Evolutionary conservation across 2,329 filamentous ascomycete species (phyloP).

Genomic region (Dactylonectria macrodidyma): DNA sequence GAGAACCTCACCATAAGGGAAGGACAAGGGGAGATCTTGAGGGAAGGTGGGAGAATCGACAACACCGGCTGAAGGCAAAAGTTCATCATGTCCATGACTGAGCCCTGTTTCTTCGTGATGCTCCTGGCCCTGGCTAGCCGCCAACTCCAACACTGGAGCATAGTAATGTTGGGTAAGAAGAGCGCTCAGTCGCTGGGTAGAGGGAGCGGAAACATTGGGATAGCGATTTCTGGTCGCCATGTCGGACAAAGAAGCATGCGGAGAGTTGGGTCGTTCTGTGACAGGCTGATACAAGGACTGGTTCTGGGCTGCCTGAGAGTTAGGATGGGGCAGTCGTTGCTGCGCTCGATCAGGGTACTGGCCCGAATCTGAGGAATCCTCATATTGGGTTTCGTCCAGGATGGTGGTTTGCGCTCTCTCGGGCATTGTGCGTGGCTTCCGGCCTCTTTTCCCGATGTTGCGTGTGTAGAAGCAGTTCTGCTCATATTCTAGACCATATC

Average conservation of each 20-base stretch:
- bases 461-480: neutral
- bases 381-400: neutral
- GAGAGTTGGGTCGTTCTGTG: neutral
- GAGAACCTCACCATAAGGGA: neutral
- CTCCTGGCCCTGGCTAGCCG: neutral
- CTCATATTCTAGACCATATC: neutral
- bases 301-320: neutral
- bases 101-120: neutral
- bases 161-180: neutral
- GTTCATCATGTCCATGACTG: neutral
- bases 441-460: neutral
- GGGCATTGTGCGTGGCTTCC: neutral
- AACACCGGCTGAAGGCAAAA: neutral
- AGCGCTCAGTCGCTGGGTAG: neutral
- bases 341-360: neutral
- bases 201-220: neutral
- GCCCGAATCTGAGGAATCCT: neutral
- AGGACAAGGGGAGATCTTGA: neutral
- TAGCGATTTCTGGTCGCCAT: neutral
- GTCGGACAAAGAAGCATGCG: neutral
- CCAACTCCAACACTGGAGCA: neutral
- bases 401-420: neutral
- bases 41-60: neutral
- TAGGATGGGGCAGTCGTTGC: neutral
- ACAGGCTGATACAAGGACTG: neutral